These are phyloP conservation scores for Suillus sp. DNA, from an alignment of 768 basidiomycete species.

Conservation along the genomic window DNA sequence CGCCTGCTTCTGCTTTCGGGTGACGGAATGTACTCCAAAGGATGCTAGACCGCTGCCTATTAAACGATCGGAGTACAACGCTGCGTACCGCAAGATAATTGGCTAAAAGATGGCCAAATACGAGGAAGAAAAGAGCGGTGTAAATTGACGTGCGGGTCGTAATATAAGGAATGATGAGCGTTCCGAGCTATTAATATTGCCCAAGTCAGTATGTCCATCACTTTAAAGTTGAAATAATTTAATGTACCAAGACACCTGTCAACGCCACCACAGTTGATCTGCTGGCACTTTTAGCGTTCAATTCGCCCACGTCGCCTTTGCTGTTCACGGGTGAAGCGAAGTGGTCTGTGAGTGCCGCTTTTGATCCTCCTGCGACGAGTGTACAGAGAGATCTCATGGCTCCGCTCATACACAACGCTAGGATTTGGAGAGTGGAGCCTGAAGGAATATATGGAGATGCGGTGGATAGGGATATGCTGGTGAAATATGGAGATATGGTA, in stretches of 20 bases:
- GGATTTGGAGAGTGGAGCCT: constrained; percentile 41
- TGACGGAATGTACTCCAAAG: constrained; percentile 44
- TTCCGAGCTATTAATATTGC: constrained; percentile 48
- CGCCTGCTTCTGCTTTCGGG: constrained; percentile 17
- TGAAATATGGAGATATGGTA: constrained; percentile 58
- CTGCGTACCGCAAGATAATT: constrained; percentile 66
- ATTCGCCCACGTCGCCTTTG: constrained; percentile 66
- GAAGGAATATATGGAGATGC: constrained; percentile 37
- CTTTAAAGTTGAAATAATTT: constrained; percentile 20
- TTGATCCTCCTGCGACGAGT: constrained; percentile 69
- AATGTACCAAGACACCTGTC: constrained; percentile 63
- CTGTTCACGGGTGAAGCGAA: constrained; percentile 55
- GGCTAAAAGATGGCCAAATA: constrained; percentile 53
- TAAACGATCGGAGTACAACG: constrained; percentile 57
- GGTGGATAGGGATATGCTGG: constrained; percentile 29
- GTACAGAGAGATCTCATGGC: constrained; percentile 59
- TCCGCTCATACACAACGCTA: constrained; percentile 59
- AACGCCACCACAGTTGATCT: constrained; percentile 72
- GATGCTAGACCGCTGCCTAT: constrained; percentile 57
- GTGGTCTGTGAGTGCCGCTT: constrained; percentile 67
- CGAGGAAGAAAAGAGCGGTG: constrained; percentile 49
- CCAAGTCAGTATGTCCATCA: neutral
- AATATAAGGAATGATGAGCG: constrained; percentile 58
- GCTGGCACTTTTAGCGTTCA: constrained; percentile 73
- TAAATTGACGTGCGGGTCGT: constrained; percentile 52